Evolutionary conservation across 805 yeast genomes (phyloP).

Genomic region (Tetrapisispora phaffii): DNA sequence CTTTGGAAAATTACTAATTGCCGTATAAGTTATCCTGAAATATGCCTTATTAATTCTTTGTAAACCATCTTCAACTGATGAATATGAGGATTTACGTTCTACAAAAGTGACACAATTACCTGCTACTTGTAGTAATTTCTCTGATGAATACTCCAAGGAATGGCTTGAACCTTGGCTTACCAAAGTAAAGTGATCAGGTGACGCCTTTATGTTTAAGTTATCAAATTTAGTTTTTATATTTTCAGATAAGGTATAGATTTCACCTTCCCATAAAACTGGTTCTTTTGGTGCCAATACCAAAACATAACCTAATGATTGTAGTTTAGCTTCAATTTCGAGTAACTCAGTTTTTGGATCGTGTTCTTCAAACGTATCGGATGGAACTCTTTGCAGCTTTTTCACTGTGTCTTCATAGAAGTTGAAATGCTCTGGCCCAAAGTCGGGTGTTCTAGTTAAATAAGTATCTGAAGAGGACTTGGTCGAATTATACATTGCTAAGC

Average conservation of each 20-base stretch:
- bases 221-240: slow-evolving; percentile 10
- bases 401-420: slow-evolving; percentile 8
- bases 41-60: slow-evolving; percentile 54
- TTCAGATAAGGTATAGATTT: slow-evolving; percentile 45
- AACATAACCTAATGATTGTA: slow-evolving; percentile 45
- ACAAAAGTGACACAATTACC: slow-evolving; percentile 46
- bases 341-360: slow-evolving; percentile 26
- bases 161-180: slow-evolving; percentile 50
- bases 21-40: slow-evolving; percentile 55
- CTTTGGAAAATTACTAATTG: slow-evolving; percentile 49
- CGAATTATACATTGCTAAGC: slow-evolving; percentile 20
- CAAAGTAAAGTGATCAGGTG: slow-evolving; percentile 14
- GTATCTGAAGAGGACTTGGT: slow-evolving; percentile 16
- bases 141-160: slow-evolving; percentile 46
- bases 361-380: slow-evolving; percentile 3
- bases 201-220: slow-evolving; percentile 14
- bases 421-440: slow-evolving; percentile 21
- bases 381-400: slow-evolving; percentile 6
- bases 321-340: slow-evolving; percentile 18
- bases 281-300: slow-evolving; percentile 68
- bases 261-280: slow-evolving; percentile 88
- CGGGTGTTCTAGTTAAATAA: slow-evolving; percentile 24
- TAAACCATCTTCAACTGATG: slow-evolving; percentile 64
- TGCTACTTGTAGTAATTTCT: slow-evolving; percentile 46
- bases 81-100: slow-evolving; percentile 61